These are phyloP conservation scores for Tulasnella calospora DNA, from an alignment of 768 basidiomycete species.

Conservation along the genomic window DNA sequence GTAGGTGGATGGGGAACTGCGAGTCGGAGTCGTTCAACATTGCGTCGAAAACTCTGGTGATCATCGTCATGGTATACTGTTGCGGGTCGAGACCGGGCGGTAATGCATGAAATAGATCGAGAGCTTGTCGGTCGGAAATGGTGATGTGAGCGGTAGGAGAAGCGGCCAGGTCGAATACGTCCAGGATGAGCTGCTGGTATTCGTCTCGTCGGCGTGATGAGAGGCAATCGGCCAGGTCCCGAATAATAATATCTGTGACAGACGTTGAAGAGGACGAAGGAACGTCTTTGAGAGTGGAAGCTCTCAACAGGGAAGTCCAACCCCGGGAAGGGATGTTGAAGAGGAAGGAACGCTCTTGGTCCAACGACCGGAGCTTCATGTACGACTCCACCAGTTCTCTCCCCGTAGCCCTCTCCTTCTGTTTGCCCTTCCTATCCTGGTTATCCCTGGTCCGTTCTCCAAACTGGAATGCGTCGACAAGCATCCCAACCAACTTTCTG, in stretches of 20 bases:
- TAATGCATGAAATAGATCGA: slow-evolving; percentile 10
- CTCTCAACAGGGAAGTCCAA: neutral
- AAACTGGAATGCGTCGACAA: neutral
- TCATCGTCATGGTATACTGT: neutral
- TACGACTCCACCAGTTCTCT: neutral
- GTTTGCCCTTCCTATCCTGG: neutral
- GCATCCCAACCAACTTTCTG: neutral
- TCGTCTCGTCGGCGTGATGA: slow-evolving; percentile 11
- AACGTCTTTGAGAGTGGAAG: neutral
- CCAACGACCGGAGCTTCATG: neutral
- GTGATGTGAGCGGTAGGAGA: neutral
- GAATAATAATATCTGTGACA: neutral
- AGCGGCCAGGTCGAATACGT: slow-evolving; percentile 9
- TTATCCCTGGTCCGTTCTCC: neutral
- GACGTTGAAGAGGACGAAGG: neutral
- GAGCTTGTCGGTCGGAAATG: neutral
- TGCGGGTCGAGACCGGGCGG: neutral
- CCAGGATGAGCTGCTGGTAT: slow-evolving; percentile 16
- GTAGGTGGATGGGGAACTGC: slow-evolving; percentile 16
- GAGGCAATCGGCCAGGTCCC: slow-evolving; percentile 10
- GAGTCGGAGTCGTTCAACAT: slow-evolving; percentile 15
- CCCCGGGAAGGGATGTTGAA: neutral
- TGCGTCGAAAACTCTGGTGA: slow-evolving; percentile 16
- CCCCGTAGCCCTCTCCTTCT: neutral
- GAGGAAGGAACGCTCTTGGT: neutral